Conservation (phyloP, 257 asterid genomes). For the Vinca minor region DNA sequence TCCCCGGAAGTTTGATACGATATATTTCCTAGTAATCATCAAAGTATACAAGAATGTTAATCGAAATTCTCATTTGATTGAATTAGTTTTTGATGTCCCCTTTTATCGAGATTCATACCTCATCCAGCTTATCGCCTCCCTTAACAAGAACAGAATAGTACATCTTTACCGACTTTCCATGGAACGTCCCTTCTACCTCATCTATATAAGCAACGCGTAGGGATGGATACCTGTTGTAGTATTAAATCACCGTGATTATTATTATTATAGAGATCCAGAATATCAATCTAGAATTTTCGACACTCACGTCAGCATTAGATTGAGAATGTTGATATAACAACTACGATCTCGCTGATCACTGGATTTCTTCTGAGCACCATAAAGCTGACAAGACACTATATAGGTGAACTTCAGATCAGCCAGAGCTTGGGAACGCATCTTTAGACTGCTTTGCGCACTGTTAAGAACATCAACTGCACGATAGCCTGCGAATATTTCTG, state of each 20-base stretch:
- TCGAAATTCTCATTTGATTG: not conserved
- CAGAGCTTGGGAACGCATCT: conserved; percentile 74
- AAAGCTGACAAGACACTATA: conserved; percentile 92
- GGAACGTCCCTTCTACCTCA: conserved; percentile 66
- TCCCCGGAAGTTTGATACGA: conserved; percentile 96
- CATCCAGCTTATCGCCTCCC: conserved; percentile 91
- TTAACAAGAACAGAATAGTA: conserved; percentile 94
- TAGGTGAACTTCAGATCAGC: conserved; percentile 97
- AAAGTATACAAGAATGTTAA: not conserved
- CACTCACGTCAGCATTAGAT: conserved; percentile 87
- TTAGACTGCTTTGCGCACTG: conserved; percentile 40
- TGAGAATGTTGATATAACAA: conserved; percentile 72
- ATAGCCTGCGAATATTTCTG: conserved; percentile 88
- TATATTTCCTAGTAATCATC: conserved; percentile 77
- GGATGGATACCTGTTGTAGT: conserved; percentile 66
- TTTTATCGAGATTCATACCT: conserved; percentile 57
- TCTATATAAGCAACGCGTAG: conserved; percentile 98
- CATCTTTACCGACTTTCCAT: conserved; percentile 49
- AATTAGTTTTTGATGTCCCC: not conserved
- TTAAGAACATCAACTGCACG: conserved; percentile 50
- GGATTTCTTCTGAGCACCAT: conserved; percentile 93
- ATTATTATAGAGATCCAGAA: not conserved
- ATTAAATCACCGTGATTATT: conserved; percentile 18
- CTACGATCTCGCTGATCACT: conserved; percentile 59
- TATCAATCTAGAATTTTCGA: conserved; percentile 17